Base-by-base conservation (phyloP, 2,329 filamentous ascomycete genomes). In the Gnomoniopsis sp. region DNA sequence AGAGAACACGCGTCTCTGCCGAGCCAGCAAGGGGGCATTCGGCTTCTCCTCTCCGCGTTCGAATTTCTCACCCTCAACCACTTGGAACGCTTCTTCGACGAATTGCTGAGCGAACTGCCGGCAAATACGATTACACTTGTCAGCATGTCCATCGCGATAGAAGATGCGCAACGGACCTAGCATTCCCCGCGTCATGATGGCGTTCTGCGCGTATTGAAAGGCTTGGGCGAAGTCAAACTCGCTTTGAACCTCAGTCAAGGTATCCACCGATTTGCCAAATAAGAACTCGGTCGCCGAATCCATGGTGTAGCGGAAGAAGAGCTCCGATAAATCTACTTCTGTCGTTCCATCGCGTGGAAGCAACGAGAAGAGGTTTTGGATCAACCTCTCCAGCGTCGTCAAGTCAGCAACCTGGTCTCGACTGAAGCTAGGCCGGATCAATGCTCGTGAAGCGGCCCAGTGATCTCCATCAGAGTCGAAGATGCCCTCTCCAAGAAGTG, bases 401-500 rank as follows among this genome's bases (percentile, higher is more conserved):
- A 56, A 36, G 54, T 56, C 47, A 15, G 47, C 36, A n/a, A 56
- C 54, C 36, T 56, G 54, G 1, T 33, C 23, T 6, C 15, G 36
- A 1, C 33, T 41, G 14, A 51, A 56, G 23, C 21, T 41, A 22
- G 54, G 47, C 14, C 54, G 47, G 6, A 56, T 23, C 17, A 57
- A 46, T 44, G 55, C 15, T 38, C 55, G n/a, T 38, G 43, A 44
- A 41, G 34, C n/a, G 34, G 34, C 48, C 55, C 48, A 46, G 38
- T 41, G 34, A 41, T 51, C 38, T 6, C 47, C 47, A 21, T 50
- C 54, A 33, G 17, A 22, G 47, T 43, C 34, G 34, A 58, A 53
- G 50, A 58, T 53, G 30, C 49, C 44, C 50, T 34, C 38, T n/a
- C 50, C 49, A 38, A 58, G 56, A 33, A 58, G 44, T 33, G 49